These are phyloP conservation scores for Triticum urartu DNA, from an alignment of 176 grass and related monocot species.

Conservation along the genomic window DNA sequence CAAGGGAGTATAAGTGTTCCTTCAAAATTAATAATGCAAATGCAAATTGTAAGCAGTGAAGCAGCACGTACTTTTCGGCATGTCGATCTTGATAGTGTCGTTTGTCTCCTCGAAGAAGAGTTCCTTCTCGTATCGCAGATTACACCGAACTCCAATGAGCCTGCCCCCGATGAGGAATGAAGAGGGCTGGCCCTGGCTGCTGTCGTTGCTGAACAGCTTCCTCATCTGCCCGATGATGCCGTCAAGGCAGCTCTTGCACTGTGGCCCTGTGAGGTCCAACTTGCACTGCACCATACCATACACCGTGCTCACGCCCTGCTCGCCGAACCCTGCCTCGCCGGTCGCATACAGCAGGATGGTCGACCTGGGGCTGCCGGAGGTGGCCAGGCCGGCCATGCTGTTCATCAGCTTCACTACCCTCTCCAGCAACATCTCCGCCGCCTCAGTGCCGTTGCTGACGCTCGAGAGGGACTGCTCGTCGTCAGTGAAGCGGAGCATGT, in stretches of 20 bases:
- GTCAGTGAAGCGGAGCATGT: slow-evolving; percentile 37
- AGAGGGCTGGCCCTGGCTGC: background rate
- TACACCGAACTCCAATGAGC: slow-evolving; percentile 30
- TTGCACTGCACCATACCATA: slow-evolving; percentile 39
- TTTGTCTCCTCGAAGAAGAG: slow-evolving; percentile 27
- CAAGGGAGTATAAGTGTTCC: too few species aligned
- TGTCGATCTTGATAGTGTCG: background rate
- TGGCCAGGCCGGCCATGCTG: background rate
- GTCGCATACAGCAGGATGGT: background rate
- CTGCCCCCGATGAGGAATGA: background rate
- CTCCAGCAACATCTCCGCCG: background rate
- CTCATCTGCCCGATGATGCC: background rate
- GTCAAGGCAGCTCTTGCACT: slow-evolving; percentile 34
- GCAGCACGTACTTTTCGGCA: background rate
- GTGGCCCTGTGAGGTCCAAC: background rate
- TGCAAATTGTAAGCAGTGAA: background rate
- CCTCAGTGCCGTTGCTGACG: background rate
- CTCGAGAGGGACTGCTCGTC: background rate
- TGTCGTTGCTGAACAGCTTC: background rate
- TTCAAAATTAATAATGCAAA: too few species aligned
- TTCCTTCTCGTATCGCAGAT: slow-evolving; percentile 29
- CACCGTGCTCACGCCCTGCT: background rate
- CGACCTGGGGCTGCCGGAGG: background rate
- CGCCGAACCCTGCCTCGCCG: background rate
- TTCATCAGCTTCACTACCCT: background rate